Evolutionary conservation across 805 yeast genomes (phyloP), one percentile per base, ranked within the genome.

Genomic region (Candida qinlingensis): DNA sequence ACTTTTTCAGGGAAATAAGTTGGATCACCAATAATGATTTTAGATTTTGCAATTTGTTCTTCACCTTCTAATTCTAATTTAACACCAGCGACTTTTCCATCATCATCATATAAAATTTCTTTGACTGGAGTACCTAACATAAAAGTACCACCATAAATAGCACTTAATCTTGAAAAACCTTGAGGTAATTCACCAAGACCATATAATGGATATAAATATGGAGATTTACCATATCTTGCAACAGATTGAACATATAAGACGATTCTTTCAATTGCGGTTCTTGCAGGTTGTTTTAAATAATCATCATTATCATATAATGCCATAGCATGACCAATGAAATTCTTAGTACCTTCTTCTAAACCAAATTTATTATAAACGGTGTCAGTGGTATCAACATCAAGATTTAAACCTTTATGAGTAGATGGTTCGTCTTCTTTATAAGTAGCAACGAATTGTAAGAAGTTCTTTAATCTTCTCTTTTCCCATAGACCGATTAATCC

Each of bases 111-210:
- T 44, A 87, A 74, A 19, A 91, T 77, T 70, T 92, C 96, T 52
- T 94, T 96, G 54, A 94, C 82, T 42, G 97, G 97, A 33, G 96
- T 92, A 65, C 90, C 96, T 63, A 94, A 79, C 99, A 94, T 94
- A 66, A 90, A 94, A 19, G 98, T 92, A 62, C 99, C 99, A 55
- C 99, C 99, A 64, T 94, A 90, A 56, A 94, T 92, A 28, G 99
- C 99, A 45, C 96, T 84, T 53, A 94, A 79, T 66, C 99, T 80
- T 9, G 98, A 97, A 73, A 94, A 94, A 7, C 97, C 99, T 71
- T 94, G 99, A n/a, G 99, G 99, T 51, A 94, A 76, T 69, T 94
- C 99, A 45, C 99, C 99, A 50, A 94, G 77, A 7, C 99, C 99
- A 64, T 94, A 94, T 61, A 92, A 74, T 42, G 99, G 99, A 65